Conservation (phyloP, 768 basidiomycete genomes). For the Glaciozyma martinii region DNA sequence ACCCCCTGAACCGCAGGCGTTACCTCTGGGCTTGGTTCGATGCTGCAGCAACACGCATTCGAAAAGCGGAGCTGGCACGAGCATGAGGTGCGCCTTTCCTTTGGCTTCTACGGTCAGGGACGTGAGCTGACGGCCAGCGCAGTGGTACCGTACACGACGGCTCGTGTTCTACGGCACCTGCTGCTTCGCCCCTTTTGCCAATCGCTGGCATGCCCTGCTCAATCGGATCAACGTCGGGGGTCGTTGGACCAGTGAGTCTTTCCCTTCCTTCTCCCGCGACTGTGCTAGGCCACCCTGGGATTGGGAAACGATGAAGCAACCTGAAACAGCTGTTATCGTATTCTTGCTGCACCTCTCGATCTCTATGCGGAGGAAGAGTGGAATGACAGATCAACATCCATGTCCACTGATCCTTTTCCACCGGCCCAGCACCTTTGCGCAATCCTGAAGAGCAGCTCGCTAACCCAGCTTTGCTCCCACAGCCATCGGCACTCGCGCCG, state of each 20-base stretch:
- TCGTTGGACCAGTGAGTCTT: neutral
- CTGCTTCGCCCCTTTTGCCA: conserved; percentile 24
- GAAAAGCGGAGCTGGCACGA: conserved; percentile 8
- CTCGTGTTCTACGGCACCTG: conserved; percentile 23
- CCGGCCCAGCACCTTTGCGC: neutral
- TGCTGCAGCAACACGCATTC: conserved; percentile 18
- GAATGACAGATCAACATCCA: conserved; percentile 11
- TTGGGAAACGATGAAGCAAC: neutral
- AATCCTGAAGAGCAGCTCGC: neutral
- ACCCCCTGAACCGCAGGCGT: neutral
- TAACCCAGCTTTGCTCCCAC: neutral
- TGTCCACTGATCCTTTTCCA: neutral
- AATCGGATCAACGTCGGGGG: conserved; percentile 7
- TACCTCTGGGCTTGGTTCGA: conserved; percentile 7
- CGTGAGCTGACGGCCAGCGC: neutral
- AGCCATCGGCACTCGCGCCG: conserved; percentile 19
- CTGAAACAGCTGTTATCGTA: conserved; percentile 1
- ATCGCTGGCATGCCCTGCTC: conserved; percentile 27
- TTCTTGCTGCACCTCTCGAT: neutral
- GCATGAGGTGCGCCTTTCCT: conserved; percentile 19
- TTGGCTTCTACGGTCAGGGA: neutral
- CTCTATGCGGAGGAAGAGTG: neutral
- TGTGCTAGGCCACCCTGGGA: neutral
- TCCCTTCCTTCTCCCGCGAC: neutral
- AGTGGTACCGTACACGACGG: conserved; percentile 24